phyloP scores from a whole-genome alignment of 306 rosid genomes.

The Cucumis hystrix region DNA sequence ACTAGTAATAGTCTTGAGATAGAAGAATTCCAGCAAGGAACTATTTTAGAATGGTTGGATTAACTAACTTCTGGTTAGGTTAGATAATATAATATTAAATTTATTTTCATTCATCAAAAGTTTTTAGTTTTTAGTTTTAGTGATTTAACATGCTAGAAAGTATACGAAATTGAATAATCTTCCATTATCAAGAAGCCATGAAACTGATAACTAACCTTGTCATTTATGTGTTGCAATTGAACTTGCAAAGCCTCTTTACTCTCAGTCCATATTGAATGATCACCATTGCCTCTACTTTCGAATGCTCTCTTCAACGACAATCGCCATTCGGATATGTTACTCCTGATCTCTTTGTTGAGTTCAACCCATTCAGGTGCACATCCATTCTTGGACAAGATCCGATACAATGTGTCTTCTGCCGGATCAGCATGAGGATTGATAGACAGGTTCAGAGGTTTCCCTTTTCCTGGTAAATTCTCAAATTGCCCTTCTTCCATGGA shows the following conservation, averaged over 20 bases:
- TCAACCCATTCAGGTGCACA: slow-evolving; percentile 90
- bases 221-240: slow-evolving; percentile 47
- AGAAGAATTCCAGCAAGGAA: neutral
- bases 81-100: no score
- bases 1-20: no score
- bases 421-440: slow-evolving; percentile 87
- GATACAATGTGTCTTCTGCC: slow-evolving; percentile 72
- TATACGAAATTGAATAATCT: neutral
- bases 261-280: slow-evolving; percentile 36
- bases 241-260: slow-evolving; percentile 36
- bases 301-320: slow-evolving; percentile 43
- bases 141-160: no score
- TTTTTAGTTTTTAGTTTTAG: no score
- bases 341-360: slow-evolving; percentile 86
- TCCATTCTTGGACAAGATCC: slow-evolving; percentile 61
- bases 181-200: neutral
- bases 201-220: slow-evolving; percentile 38
- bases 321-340: slow-evolving; percentile 42
- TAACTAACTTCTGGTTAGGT: neutral
- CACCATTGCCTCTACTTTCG: slow-evolving; percentile 37
- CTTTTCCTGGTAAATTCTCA: slow-evolving; percentile 85
- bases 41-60: neutral
- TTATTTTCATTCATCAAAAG: no score
- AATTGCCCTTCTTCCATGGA: slow-evolving; percentile 93
- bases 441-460: slow-evolving; percentile 61